Evolutionary conservation across 345 rosid genomes (phyloP), one percentile per base, ranked within the genome.

Genomic region (Citrus glauca): DNA sequence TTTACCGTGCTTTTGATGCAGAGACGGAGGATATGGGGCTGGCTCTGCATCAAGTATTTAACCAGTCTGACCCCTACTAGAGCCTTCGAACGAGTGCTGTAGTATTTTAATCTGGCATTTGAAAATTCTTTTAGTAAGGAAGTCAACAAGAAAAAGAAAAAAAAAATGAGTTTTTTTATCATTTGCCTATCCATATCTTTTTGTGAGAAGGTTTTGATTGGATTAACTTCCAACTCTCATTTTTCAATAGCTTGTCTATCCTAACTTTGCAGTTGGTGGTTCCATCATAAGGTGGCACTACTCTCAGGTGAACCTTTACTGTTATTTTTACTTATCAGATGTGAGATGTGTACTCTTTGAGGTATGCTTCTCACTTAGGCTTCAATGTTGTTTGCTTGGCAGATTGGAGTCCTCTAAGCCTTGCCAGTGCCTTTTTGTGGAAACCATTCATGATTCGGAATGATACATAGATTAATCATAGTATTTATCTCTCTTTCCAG

Each of bases 31-130:
- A 77, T 85, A 74, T 82, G 90, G 83, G 83, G 90, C 87, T 76
- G 82, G 90, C 90, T 87, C 91, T 86, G 91, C 88, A 86, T 84
- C 89, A 89, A 91, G 80, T 74, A 74, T 85, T 81, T 87, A 89
- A 89, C 87, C 87, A 80, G 92, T 81, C 87, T 86, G 88, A 85
- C 84, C 81, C 83, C 69, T 76, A 86, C 73, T 80, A 86, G 88
- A 82, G 76, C 87, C 88, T 75, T 78, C 78, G 85, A 81, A 75
- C 85, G 84, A 78, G 68, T 76, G 88, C 85, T 74, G 86, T 88
- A 79, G 75, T 81, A 85, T 84, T 33, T 82, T 78, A 80, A 61
- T 85, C 85, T 81, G 88, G 90, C 89, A 76, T 85, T 76, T 89
- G 89, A 74, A 81, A 81, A 77, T 67, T 77, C 85, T 87, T 77